phyloP scores from a whole-genome alignment of 331 rosid species.

The Ulmus americana region DNA sequence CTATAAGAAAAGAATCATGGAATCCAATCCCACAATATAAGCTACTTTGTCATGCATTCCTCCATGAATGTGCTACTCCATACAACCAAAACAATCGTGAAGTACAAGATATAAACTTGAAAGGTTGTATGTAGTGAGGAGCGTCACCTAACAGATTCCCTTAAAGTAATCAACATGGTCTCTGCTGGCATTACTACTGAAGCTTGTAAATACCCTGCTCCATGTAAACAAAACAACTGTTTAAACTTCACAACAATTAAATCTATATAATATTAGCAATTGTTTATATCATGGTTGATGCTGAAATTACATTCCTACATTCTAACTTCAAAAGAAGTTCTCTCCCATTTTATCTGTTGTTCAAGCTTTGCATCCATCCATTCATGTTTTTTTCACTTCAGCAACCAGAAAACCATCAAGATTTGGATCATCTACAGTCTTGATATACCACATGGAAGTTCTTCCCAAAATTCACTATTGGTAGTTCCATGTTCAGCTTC shows the following conservation, averaged over 20 bases:
- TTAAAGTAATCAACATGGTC: constrained; percentile 49
- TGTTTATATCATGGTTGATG: constrained; percentile 12
- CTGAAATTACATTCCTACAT: background rate
- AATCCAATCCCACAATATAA: constrained; percentile 43
- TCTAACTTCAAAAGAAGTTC: constrained; percentile 39
- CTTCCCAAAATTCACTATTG: constrained; percentile 66
- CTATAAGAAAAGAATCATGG: constrained; percentile 93
- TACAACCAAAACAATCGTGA: constrained; percentile 6
- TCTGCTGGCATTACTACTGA: constrained; percentile 40
- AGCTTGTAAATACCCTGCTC: constrained; percentile 35
- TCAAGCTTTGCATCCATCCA: constrained; percentile 53
- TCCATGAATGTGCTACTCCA: background rate
- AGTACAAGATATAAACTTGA: constrained; percentile 42
- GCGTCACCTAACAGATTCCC: constrained; percentile 71
- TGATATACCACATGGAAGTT: constrained; percentile 79
- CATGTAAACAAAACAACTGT: constrained; percentile 27
- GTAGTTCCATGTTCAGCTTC: constrained; percentile 46
- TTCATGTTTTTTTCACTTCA: constrained; percentile 53
- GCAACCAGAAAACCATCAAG: constrained; percentile 42
- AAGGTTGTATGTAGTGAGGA: constrained; percentile 61
- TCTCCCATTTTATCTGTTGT: constrained; percentile 78
- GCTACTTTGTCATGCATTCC: background rate
- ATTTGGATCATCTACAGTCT: constrained; percentile 37
- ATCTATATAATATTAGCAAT: constrained; percentile 3
- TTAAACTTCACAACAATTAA: constrained; percentile 14